These are phyloP conservation scores for Trichaptum fuscoviolaceum DNA, from an alignment of 768 basidiomycete genomes.

Conservation along the genomic window DNA sequence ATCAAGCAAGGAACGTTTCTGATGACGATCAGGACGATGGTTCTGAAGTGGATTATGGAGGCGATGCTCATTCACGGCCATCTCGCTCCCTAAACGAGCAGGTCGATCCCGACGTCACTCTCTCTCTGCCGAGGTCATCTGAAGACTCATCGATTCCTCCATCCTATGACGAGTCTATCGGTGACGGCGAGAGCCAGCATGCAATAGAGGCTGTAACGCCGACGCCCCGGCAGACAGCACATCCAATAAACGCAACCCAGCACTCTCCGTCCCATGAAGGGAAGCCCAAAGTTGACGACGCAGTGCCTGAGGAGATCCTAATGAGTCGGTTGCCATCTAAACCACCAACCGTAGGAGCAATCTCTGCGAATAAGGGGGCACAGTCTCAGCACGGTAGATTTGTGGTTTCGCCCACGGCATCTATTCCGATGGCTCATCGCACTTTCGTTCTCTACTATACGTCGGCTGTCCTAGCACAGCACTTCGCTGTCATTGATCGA, in stretches of 20 bases:
- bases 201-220: not conserved
- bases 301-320: slow-evolving; percentile 60
- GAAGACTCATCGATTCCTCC: not conserved
- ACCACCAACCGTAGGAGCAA: slow-evolving; percentile 25
- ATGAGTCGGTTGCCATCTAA: slow-evolving; percentile 47
- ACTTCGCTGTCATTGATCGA: slow-evolving; percentile 84
- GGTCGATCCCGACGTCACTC: not conserved
- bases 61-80: not conserved
- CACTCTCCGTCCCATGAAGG: not conserved
- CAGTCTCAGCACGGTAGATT: not conserved
- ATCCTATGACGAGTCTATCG: slow-evolving; percentile 11
- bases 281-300: slow-evolving; percentile 55
- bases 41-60: slow-evolving; percentile 25
- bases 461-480: slow-evolving; percentile 61
- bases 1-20: slow-evolving; percentile 51
- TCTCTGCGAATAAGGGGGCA: not conserved
- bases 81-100: not conserved
- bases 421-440: slow-evolving; percentile 33
- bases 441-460: slow-evolving; percentile 68
- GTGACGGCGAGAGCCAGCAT: slow-evolving; percentile 4
- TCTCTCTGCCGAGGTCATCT: not conserved
- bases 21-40: slow-evolving; percentile 36
- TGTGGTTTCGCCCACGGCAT: not conserved
- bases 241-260: not conserved
- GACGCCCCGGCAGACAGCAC: not conserved